Evolutionary conservation across 2,329 filamentous ascomycete genomes (phyloP).

Genomic region (Trichoderma pleuroti): DNA sequence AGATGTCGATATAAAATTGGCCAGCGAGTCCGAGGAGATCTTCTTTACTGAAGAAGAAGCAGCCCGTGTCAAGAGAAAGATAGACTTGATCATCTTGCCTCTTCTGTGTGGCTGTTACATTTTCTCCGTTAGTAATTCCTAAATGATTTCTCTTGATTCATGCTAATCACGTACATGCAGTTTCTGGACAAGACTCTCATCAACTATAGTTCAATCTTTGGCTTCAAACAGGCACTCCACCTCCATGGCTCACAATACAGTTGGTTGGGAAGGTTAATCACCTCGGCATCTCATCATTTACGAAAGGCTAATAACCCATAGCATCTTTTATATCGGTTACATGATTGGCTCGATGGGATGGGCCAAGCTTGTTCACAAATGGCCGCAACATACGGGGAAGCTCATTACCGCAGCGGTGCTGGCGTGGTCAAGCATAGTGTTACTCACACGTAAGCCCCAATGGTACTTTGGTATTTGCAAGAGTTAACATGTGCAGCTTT

Average conservation of each 20-base stretch:
- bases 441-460: background rate
- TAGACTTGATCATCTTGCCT: background rate
- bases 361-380: background rate
- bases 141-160: background rate
- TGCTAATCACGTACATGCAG: background rate
- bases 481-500: background rate
- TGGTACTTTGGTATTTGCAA: rapidly evolving
- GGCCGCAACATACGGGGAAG: background rate
- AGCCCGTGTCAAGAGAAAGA: background rate
- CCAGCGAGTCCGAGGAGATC: background rate
- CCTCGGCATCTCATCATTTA: background rate
- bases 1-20: background rate
- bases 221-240: background rate
- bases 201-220: background rate
- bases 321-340: background rate
- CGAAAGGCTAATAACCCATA: background rate
- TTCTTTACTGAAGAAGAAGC: background rate
- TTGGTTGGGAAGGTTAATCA: background rate
- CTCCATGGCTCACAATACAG: background rate
- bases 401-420: background rate
- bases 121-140: background rate
- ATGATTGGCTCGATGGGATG: background rate
- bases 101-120: background rate
- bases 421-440: background rate
- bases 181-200: background rate